Percentiles rank a stretch among this genome's conserved stretches.
Conservation (phyloP, 352 stramenopile genomes). For the Phytopythium kandeliae region DNA sequence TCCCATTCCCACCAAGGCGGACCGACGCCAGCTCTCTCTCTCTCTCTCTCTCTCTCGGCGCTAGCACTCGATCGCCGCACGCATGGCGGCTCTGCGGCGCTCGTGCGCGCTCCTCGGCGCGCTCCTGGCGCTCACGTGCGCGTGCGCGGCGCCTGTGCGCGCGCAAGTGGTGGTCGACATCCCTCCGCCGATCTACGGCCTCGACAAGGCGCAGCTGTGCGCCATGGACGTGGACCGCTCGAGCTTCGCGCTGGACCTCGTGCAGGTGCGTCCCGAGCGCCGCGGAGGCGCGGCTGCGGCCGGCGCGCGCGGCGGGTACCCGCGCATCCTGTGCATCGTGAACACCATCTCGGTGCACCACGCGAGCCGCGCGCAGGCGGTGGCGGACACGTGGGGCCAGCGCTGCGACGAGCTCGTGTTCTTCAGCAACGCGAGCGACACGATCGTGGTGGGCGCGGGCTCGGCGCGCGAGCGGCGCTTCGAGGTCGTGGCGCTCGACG, state of each 20-base stretch:
- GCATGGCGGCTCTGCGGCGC: too few relatives aligned
- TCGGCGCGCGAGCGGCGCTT: constrained; percentile 20
- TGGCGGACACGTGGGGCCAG: constrained; percentile 78
- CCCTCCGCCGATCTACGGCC: constrained; percentile 11
- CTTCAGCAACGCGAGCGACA: constrained; percentile 70
- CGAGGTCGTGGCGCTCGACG: constrained; percentile 64
- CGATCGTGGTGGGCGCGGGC: constrained; percentile 28
- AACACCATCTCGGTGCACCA: constrained; percentile 79
- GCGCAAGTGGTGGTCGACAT: not conserved
- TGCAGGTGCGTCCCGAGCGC: constrained; percentile 31
- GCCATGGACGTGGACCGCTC: constrained; percentile 37
- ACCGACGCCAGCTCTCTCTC: too few relatives aligned
- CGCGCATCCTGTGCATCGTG: constrained; percentile 71
- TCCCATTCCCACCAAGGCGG: too few relatives aligned
- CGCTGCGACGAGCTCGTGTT: constrained; percentile 77
- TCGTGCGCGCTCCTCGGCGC: not conserved
- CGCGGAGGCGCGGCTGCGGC: not conserved
- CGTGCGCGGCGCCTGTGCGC: not conserved
- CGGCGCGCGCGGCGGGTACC: constrained; percentile 17
- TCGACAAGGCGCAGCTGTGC: constrained; percentile 53
- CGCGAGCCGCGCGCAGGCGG: constrained; percentile 44
- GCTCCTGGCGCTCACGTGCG: not conserved
- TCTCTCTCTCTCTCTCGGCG: too few relatives aligned
- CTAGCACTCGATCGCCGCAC: too few relatives aligned
- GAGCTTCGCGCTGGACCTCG: constrained; percentile 28